phyloP scores from a whole-genome alignment of 2,329 filamentous ascomycete genomes.

The Aspergillus sp. region DNA sequence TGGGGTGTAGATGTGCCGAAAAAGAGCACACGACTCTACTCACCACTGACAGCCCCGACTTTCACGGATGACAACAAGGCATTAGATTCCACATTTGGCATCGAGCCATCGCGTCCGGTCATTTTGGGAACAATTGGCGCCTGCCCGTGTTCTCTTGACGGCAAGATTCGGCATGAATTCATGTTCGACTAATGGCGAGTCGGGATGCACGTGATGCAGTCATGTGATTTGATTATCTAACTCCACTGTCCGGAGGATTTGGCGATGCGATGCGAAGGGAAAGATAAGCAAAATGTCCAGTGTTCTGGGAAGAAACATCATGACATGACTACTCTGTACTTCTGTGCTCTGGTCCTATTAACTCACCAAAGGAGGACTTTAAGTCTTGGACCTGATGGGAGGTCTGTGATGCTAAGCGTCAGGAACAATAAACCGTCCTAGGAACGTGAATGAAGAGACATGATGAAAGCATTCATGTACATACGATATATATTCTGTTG shows the following conservation, averaged over 20 bases:
- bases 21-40: slow-evolving; percentile 14
- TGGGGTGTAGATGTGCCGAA: no score
- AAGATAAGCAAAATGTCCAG: neutral
- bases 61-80: slow-evolving; percentile 48
- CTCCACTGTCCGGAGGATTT: neutral
- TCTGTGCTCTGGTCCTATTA: neutral
- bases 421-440: neutral
- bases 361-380: neutral
- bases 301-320: neutral
- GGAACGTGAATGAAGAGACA: no score
- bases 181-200: neutral
- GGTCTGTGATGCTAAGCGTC: neutral
- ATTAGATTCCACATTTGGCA: slow-evolving; percentile 17
- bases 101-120: slow-evolving; percentile 19
- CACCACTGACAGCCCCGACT: slow-evolving; percentile 60
- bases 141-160: neutral
- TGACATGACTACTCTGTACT: no score
- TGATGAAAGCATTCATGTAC: no score
- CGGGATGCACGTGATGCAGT: slow-evolving; percentile 4
- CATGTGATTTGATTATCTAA: slow-evolving; percentile 4
- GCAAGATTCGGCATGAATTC: slow-evolving; percentile 1
- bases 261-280: no score
- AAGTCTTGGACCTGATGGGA: no score
- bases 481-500: no score
- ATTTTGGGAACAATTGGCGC: slow-evolving; percentile 21